A percentile compares a stretch with the other conserved stretches of the same genome.
Conservation (phyloP, 2,329 filamentous ascomycete species). For the Acrocalymma vagum region DNA sequence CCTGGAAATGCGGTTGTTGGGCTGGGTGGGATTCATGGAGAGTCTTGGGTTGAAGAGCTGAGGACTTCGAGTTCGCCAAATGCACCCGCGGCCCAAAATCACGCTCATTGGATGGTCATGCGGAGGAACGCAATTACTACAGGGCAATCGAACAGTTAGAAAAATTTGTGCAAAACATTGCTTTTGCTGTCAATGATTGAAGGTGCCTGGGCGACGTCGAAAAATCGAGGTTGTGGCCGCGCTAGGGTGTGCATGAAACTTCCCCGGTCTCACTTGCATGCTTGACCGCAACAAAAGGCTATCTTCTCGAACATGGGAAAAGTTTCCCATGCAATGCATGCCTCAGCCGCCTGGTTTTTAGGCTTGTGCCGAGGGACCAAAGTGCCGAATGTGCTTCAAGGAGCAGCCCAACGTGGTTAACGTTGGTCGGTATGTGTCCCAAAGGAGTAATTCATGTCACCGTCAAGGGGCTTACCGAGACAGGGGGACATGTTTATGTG, state of each 20-base stretch:
- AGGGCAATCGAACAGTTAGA: too few relatives aligned
- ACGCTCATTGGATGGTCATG: too few relatives aligned
- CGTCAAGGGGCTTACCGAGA: too few relatives aligned
- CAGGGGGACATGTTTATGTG: too few relatives aligned
- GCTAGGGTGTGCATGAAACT: conserved; percentile 22
- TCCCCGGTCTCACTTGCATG: conserved; percentile 12
- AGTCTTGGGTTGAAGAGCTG: too few relatives aligned
- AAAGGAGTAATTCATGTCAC: too few relatives aligned
- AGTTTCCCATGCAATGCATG: conserved; percentile 18
- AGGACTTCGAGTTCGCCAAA: too few relatives aligned
- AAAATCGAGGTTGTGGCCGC: conserved; percentile 4
- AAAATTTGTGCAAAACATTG: background rate
- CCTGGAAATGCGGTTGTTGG: too few relatives aligned
- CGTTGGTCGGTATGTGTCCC: too few relatives aligned
- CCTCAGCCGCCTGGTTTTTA: conserved; percentile 18
- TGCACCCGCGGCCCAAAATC: too few relatives aligned
- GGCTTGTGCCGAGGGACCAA: conserved; percentile 3
- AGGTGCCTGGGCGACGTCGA: conserved; percentile 2
- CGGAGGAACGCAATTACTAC: too few relatives aligned
- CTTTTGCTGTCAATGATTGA: conserved; percentile 8
- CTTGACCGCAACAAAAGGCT: conserved; percentile 17
- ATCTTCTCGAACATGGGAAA: conserved; percentile 21
- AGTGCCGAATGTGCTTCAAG: conserved; percentile 14
- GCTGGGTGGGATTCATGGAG: too few relatives aligned
- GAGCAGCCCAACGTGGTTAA: background rate